These are phyloP conservation scores for Pseudonectria buxi DNA, from an alignment of 2,329 filamentous ascomycete species.

Conservation along the genomic window DNA sequence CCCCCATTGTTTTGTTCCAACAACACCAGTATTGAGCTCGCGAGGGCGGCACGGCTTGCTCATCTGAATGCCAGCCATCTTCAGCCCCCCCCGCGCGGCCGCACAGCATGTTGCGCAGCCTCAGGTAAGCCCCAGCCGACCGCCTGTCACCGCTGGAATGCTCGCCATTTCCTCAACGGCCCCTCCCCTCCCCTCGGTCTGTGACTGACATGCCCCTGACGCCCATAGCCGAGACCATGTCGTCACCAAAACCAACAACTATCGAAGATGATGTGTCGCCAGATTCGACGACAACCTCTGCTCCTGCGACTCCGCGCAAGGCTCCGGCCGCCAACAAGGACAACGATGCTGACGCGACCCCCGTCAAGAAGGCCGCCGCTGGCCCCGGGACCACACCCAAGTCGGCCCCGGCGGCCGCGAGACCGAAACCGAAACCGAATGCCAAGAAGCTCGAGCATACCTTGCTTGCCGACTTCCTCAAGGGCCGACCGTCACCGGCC, in stretches of 20 bases:
- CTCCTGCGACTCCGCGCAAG: constrained; percentile 14
- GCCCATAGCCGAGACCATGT: constrained; percentile 17
- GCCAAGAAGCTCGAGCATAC: constrained; percentile 37
- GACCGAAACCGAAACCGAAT: constrained; percentile 27
- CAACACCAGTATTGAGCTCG: too few species aligned
- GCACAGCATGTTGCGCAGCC: constrained; percentile 22
- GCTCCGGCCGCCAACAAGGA: constrained; percentile 6
- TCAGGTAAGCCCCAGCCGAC: constrained; percentile 14
- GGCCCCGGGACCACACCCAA: constrained; percentile 28
- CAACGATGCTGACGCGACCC: constrained; percentile 10
- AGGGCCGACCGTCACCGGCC: constrained; percentile 50
- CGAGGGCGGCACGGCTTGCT: too few species aligned
- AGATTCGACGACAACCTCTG: constrained; percentile 10
- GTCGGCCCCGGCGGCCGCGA: constrained; percentile 34
- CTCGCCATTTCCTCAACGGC: constrained; percentile 2
- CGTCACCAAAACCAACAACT: constrained; percentile 18
- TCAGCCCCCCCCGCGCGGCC: constrained; percentile 7
- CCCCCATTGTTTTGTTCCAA: too few species aligned
- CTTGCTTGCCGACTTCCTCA: constrained; percentile 50
- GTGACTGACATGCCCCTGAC: constrained; percentile 11
- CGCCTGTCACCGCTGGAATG: too few species aligned
- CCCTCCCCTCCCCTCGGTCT: constrained; percentile 4
- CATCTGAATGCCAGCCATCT: too few species aligned
- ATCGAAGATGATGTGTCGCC: constrained; percentile 19
- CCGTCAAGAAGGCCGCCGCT: constrained; percentile 5